Percentiles rank a stretch among this genome's conserved stretches.
phyloP scores from a whole-genome alignment of 352 stramenopile species.

The Phytopythium kandeliae region DNA sequence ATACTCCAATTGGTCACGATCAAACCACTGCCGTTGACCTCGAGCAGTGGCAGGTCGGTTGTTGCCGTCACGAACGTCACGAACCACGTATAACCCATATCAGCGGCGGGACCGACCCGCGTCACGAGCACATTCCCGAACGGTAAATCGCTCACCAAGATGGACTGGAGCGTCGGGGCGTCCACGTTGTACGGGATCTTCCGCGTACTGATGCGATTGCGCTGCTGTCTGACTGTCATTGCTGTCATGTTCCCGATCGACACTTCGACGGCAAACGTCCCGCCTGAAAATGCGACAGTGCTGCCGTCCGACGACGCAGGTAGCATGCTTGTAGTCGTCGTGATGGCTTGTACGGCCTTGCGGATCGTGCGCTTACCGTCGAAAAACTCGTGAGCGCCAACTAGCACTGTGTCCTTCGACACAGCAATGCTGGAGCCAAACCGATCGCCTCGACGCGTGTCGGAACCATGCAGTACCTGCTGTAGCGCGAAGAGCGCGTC shows the following conservation, averaged over 20 bases:
- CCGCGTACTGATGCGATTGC: slow-evolving; percentile 29
- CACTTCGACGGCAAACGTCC: slow-evolving; percentile 23
- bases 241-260: slow-evolving; percentile 20
- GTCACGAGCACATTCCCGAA: slow-evolving; percentile 67
- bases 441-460: slow-evolving; percentile 51
- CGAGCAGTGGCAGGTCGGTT: slow-evolving; percentile 50
- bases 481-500: slow-evolving; percentile 74
- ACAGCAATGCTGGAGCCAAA: slow-evolving; percentile 73
- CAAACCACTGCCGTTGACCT: slow-evolving; percentile 29
- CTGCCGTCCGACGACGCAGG: neutral
- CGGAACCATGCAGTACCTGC: slow-evolving; percentile 57
- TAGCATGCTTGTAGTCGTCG: slow-evolving; percentile 1
- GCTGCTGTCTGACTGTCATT: slow-evolving; percentile 6
- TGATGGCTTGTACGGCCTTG: slow-evolving; percentile 67
- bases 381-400: slow-evolving; percentile 64
- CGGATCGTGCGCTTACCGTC: slow-evolving; percentile 50
- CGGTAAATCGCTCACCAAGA: slow-evolving; percentile 64
- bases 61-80: slow-evolving; percentile 68
- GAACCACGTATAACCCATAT: slow-evolving; percentile 72
- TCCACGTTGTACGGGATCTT: slow-evolving; percentile 53
- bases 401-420: slow-evolving; percentile 61
- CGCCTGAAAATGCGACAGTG: neutral
- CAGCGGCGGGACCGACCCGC: slow-evolving; percentile 40
- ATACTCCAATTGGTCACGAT: neutral
- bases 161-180: slow-evolving; percentile 28